Evolutionary conservation across 2,329 filamentous ascomycete species (phyloP).

Genomic region (Aspergillus jensenii): DNA sequence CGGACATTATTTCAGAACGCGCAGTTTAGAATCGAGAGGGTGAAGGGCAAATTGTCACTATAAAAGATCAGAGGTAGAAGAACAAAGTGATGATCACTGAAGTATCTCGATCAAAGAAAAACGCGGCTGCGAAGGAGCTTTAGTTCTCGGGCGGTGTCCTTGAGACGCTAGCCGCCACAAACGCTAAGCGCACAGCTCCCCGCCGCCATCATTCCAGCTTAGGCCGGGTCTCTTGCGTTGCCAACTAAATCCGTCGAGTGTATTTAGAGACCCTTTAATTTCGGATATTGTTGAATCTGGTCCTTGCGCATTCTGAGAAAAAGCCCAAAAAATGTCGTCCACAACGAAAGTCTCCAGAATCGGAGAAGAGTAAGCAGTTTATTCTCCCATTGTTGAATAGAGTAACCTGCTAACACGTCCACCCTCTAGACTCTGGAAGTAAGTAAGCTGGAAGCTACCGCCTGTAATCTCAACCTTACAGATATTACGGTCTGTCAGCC

Average conservation of each 20-base stretch:
- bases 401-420: constrained; percentile 22
- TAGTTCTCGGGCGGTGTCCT: constrained; percentile 4
- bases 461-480: not conserved
- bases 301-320: not conserved
- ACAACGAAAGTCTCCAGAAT: constrained; percentile 66
- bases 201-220: constrained; percentile 18
- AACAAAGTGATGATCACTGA: not conserved
- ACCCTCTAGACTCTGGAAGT: constrained; percentile 82
- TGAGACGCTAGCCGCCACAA: constrained; percentile 25
- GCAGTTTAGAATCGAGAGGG: not conserved
- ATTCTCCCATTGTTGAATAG: not conserved
- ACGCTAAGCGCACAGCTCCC: constrained; percentile 20
- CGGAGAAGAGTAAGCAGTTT: constrained; percentile 68
- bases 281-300: not conserved
- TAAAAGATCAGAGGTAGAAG: not conserved
- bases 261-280: not conserved
- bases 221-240: constrained; percentile 19
- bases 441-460: constrained; percentile 45
- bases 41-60: not conserved
- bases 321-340: constrained; percentile 49
- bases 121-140: not conserved
- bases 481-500: not conserved
- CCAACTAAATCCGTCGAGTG: constrained; percentile 2
- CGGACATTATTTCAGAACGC: constrained; percentile 63
- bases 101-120: not conserved